A percentile compares a stretch with the other conserved stretches of the same genome.
These are phyloP conservation scores for Trichophyton mentagrophytes DNA, from an alignment of 2,329 filamentous ascomycete genomes.

Conservation along the genomic window DNA sequence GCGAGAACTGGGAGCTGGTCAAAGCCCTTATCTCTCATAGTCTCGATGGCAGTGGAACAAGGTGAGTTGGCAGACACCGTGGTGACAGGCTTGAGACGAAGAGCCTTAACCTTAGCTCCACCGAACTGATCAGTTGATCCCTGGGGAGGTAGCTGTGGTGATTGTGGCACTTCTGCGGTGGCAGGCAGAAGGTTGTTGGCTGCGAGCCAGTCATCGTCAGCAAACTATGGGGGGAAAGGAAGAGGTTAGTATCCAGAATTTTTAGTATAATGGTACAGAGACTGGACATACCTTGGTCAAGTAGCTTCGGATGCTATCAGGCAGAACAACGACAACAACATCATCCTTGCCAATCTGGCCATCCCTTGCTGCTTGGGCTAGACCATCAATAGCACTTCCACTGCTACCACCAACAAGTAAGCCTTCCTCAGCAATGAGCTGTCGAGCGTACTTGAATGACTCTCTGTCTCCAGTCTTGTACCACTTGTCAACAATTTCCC, in stretches of 20 bases:
- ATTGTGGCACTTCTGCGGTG: constrained; percentile 30
- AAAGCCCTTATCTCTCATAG: constrained; percentile 96
- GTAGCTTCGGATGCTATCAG: constrained; percentile 94
- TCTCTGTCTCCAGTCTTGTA: constrained; percentile 95
- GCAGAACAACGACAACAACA: constrained; percentile 77
- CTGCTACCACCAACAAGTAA: constrained; percentile 87
- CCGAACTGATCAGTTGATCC: constrained; percentile 54
- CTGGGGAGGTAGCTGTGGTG: constrained; percentile 22
- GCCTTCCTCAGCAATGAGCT: constrained; percentile 87
- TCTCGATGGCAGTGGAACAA: constrained; percentile 84
- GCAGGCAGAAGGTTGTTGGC: constrained; percentile 78
- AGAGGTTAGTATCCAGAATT: not conserved
- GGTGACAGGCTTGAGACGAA: constrained; percentile 87
- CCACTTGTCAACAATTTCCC: constrained; percentile 73
- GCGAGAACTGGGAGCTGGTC: constrained; percentile 89
- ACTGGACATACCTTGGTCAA: constrained; percentile 56
- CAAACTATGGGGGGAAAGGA: constrained; percentile 45
- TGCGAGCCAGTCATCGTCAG: constrained; percentile 96
- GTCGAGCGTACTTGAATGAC: constrained; percentile 78
- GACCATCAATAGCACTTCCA: constrained; percentile 77
- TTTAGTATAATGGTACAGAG: not conserved
- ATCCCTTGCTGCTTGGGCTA: constrained; percentile 57
- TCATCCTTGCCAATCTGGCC: constrained; percentile 68
- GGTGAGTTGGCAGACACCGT: constrained; percentile 59
- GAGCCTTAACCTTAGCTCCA: constrained; percentile 63